Base-by-base conservation (phyloP, 139 green algal genomes). In the Zygnema circumcarinatum region DNA sequence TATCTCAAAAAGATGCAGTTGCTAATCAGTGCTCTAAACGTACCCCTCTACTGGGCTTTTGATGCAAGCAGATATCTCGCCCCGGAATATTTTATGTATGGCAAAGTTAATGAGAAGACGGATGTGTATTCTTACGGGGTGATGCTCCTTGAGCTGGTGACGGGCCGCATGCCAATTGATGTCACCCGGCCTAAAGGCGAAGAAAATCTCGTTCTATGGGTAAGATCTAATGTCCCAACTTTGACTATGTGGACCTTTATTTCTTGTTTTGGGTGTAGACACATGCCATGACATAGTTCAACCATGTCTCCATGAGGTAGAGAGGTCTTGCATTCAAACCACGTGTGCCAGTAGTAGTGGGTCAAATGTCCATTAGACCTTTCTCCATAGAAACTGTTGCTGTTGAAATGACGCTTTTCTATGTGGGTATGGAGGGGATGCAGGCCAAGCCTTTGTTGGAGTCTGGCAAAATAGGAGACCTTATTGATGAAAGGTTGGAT, bases 51-150 rank as follows among this genome's bases (percentile, higher is more conserved):
- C 56, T 35, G 56, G 29, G 29, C 56, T 29, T 72, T 29, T 35
- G 29, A 35, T 72, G n/a, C n/a, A 29, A 33, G 54, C 54, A 72
- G 78, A n/a, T 84, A 84, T 53, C 39, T 84, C 52, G 78, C 78
- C 52, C 78, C 78, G 1, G 78, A 84, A 29, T 84, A 84, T 21
- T 2, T 76, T 21, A 11, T 84, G 16, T 76, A 76, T 20, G 78
- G 78, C 33, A 3, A 35, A 7, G 78, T 84, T 47, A 21, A 79
- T n/a, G 40, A 76, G 2, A 84, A 84, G 78, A 84, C 33, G 1
- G 78, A 84, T n/a, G 78, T 84, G 7, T 84, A 76, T 53, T 52
- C 33, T 33, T 84, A 75, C 35, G 78, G 78, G 16, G 78, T 84
- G 7, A 53, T 84, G 78, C 78, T 84, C 33, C 78, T 84, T 11